Percentiles rank a stretch among this genome's conserved stretches.
These are phyloP conservation scores for Hemileccinum hortonii DNA, from an alignment of 1,284 basidiomycete species.

Conservation along the genomic window DNA sequence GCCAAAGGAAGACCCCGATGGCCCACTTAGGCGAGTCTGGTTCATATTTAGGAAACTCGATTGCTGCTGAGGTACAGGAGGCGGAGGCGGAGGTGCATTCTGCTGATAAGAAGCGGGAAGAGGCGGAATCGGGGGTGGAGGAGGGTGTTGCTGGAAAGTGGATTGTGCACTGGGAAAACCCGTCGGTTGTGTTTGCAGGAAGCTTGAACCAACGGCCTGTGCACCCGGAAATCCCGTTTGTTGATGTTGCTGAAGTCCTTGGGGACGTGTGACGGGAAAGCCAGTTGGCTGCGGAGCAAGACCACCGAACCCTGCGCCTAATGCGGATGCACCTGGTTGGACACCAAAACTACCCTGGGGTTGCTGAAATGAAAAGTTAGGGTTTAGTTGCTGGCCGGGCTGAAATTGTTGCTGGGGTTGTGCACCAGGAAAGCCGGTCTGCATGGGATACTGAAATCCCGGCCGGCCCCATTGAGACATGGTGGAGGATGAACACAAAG, in stretches of 20 bases:
- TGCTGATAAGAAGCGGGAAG: conserved; percentile 69
- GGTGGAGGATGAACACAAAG: neutral
- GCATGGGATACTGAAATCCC: conserved; percentile 58
- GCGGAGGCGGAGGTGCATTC: conserved; percentile 42
- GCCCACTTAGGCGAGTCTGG: conserved; percentile 16
- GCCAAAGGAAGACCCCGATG: conserved; percentile 9
- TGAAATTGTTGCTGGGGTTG: conserved; percentile 44
- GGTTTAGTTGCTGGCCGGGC: conserved; percentile 38
- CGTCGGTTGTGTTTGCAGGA: conserved; percentile 51
- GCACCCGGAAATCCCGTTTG: conserved; percentile 39
- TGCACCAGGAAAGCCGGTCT: conserved; percentile 54
- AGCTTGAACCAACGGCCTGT: conserved; percentile 30
- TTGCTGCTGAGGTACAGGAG: conserved; percentile 40
- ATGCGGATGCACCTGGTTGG: conserved; percentile 12
- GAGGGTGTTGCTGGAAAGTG: conserved; percentile 48
- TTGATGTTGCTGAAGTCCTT: conserved; percentile 38
- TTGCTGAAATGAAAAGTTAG: conserved; percentile 34
- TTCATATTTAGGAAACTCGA: conserved; percentile 52
- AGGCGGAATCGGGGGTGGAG: conserved; percentile 54
- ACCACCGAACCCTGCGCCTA: conserved; percentile 26
- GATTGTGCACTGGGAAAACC: conserved; percentile 45
- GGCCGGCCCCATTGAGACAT: conserved; percentile 66
- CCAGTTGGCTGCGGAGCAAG: conserved; percentile 46
- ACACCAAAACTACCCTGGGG: conserved; percentile 22
- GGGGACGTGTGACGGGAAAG: conserved; percentile 33